phyloP scores from a whole-genome alignment of 2,329 filamentous ascomycete genomes.

The Cordyceps cicadae region DNA sequence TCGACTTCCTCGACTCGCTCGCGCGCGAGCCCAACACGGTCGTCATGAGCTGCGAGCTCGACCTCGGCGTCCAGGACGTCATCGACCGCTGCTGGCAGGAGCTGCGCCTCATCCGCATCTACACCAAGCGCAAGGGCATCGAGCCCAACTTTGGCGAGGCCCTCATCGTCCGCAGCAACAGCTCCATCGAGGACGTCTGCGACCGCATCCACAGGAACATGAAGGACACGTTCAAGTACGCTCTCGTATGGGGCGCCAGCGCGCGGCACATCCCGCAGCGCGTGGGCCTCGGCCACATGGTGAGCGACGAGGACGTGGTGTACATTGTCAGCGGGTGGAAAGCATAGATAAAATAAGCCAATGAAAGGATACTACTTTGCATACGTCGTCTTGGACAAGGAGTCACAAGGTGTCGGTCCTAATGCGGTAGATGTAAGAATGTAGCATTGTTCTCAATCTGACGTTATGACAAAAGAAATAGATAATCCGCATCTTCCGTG shows the following conservation, averaged over 20 bases:
- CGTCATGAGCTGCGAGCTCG: slow-evolving; percentile 95
- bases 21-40: slow-evolving; percentile 89
- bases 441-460: slow-evolving; percentile 11
- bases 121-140: slow-evolving; percentile 90
- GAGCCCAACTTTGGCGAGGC: slow-evolving; percentile 88
- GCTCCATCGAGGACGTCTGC: slow-evolving; percentile 92
- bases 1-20: slow-evolving; percentile 87
- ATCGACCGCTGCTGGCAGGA: slow-evolving; percentile 95
- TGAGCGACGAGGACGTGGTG: slow-evolving; percentile 62
- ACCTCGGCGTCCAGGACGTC: slow-evolving; percentile 87
- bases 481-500: neutral
- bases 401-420: neutral
- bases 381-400: neutral
- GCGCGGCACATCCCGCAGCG: slow-evolving; percentile 90
- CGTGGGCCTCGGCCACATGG: slow-evolving; percentile 75
- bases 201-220: slow-evolving; percentile 87
- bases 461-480: slow-evolving; percentile 8
- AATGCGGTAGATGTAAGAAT: neutral
- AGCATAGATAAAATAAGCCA: slow-evolving; percentile 36
- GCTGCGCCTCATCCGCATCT: slow-evolving; percentile 79
- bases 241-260: slow-evolving; percentile 93
- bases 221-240: slow-evolving; percentile 99
- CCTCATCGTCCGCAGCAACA: slow-evolving; percentile 80
- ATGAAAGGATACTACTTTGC: slow-evolving; percentile 4
- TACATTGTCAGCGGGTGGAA: slow-evolving; percentile 59